Evolutionary conservation across 2,329 filamentous ascomycete species (phyloP).

Genomic region (Trichophyton benhamiae): DNA sequence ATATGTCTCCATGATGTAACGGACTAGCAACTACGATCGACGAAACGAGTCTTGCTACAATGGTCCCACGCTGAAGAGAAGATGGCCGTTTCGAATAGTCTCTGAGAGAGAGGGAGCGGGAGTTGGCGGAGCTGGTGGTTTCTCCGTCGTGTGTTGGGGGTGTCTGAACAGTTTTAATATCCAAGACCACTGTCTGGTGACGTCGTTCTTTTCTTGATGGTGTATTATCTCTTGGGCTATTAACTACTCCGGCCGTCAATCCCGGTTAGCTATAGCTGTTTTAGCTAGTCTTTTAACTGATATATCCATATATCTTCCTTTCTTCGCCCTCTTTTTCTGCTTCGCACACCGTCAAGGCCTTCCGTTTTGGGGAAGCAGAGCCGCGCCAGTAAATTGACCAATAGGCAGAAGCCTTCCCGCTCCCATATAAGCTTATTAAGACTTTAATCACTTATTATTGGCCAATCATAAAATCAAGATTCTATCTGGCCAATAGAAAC

Average conservation of each 20-base stretch:
- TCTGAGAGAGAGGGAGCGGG: not conserved
- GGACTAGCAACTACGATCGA: not conserved
- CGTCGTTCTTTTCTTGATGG: not conserved
- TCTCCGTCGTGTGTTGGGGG: not conserved
- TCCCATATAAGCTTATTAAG: not conserved
- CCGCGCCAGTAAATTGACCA: not conserved
- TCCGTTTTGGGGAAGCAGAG: not conserved
- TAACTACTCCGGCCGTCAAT: not conserved
- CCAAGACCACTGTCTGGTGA: not conserved
- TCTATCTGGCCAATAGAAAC: not conserved
- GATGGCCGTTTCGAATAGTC: not conserved
- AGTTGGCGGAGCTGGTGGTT: not conserved
- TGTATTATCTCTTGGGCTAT: conserved; percentile 1
- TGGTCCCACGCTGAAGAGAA: not conserved
- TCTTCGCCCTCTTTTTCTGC: not conserved
- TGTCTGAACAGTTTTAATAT: not conserved
- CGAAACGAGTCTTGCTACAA: not conserved
- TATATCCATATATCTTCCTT: not conserved
- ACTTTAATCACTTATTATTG: not conserved
- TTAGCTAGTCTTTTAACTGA: not conserved
- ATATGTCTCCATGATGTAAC: conserved; percentile 1
- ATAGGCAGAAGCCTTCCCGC: not conserved
- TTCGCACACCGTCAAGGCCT: not conserved
- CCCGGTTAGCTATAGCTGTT: not conserved
- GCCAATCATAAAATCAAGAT: not conserved